These are phyloP conservation scores for Barbatosphaeria neglecta DNA, from an alignment of 495 filamentous ascomycete genomes.

Conservation along the genomic window DNA sequence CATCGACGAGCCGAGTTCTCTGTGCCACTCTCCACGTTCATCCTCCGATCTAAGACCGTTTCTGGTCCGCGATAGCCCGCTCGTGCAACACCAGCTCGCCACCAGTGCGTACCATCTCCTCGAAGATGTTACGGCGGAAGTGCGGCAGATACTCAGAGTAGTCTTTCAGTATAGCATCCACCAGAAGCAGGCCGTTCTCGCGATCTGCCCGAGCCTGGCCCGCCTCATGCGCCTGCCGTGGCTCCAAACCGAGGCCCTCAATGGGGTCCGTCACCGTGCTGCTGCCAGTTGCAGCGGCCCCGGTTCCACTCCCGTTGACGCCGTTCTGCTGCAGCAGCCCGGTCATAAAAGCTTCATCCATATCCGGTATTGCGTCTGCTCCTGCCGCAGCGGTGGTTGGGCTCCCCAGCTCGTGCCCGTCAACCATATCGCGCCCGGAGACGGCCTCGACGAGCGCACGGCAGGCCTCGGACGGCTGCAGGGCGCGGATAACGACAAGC, in stretches of 20 bases:
- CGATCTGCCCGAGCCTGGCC: conserved; percentile 34
- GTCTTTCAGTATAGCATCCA: conserved; percentile 45
- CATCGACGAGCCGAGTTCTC: too few relatives aligned
- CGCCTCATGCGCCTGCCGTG: conserved; percentile 21
- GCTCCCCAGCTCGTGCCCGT: not conserved
- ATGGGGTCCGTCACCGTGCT: not conserved
- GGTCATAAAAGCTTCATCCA: not conserved
- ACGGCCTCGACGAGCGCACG: conserved; percentile 38
- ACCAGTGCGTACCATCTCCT: conserved; percentile 23
- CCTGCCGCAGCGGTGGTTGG: not conserved
- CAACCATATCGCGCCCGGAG: conserved; percentile 17
- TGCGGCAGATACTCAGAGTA: conserved; percentile 27
- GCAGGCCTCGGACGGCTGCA: conserved; percentile 37
- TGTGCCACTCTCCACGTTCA: too few relatives aligned
- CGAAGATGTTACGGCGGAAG: conserved; percentile 17
- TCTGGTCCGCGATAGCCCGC: conserved; percentile 1
- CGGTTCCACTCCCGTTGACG: not conserved
- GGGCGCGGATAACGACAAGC: conserved; percentile 32
- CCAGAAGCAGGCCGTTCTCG: conserved; percentile 53
- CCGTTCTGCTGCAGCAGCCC: not conserved
- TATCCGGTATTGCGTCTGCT: not conserved
- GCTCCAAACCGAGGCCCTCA: conserved; percentile 16
- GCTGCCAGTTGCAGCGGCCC: not conserved
- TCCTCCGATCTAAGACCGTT: not conserved
- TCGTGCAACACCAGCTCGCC: conserved; percentile 19